A percentile compares a stretch with the other conserved stretches of the same genome.
phyloP scores from a whole-genome alignment of 1,284 basidiomycete species.

The Ustilago tritici region DNA sequence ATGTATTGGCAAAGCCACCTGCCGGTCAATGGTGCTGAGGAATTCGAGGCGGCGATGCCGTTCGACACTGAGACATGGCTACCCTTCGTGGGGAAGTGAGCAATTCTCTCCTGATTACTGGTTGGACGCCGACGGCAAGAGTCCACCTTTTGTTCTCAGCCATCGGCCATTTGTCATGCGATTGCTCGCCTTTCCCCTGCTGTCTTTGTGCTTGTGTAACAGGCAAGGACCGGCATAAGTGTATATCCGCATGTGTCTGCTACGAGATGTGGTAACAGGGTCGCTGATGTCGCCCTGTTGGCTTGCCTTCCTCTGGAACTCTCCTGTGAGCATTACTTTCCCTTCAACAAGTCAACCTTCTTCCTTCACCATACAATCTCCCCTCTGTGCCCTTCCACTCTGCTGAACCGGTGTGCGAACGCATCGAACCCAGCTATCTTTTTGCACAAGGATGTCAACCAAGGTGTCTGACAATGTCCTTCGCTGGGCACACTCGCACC shows the following conservation, averaged over 20 bases:
- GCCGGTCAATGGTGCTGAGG: constrained; percentile 11
- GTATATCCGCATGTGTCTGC: not conserved
- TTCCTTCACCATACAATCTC: not conserved
- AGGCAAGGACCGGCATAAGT: not conserved
- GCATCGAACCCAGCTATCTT: not conserved
- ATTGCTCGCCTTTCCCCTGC: not conserved
- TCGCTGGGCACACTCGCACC: constrained; percentile 23
- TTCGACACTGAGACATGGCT: not conserved
- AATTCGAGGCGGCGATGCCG: not conserved
- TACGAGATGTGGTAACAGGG: not conserved
- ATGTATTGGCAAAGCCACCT: constrained; percentile 9
- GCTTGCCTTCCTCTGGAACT: not conserved
- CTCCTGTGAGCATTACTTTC: not conserved
- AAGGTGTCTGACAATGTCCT: constrained; percentile 27
- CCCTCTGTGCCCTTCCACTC: not conserved
- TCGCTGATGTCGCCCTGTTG: not conserved
- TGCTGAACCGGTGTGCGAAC: not conserved
- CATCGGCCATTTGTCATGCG: not conserved
- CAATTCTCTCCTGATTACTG: constrained; percentile 7
- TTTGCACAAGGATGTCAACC: constrained; percentile 25
- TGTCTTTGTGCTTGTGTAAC: not conserved
- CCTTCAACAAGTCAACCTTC: not conserved
- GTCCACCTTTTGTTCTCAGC: not conserved
- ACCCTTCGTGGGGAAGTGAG: not conserved
- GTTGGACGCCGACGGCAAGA: not conserved